Evolutionary conservation across 2,329 filamentous ascomycete species (phyloP), one percentile per base, ranked within the genome.

Genomic region (Cladophialophora psammophila): DNA sequence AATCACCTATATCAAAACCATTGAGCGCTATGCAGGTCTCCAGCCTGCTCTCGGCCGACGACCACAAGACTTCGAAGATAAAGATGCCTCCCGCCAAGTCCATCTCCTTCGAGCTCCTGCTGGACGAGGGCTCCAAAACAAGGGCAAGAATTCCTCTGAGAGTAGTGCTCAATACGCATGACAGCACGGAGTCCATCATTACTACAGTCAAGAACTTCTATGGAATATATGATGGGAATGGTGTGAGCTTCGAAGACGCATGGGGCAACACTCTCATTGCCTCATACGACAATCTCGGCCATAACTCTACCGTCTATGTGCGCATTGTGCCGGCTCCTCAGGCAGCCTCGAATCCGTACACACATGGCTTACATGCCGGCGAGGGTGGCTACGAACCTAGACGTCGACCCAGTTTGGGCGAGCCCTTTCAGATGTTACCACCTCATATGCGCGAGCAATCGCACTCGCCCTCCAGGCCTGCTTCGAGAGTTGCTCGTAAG

Each of bases 131-230:
- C 67, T 85, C 85, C 68, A 85, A 86, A 72, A 81, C 84, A 68
- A 82, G 84, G 76, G 87, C 87, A 73, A 84, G 88, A 68, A 85
- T 90, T 60, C 88, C 88, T 12, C 88, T 90, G 85, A 82, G 87
- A 72, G 87, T 90, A 53, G 91, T 96, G 76, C 97, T 99, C 73
- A 97, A 91, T 76, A 92, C 92, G 55, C 94, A 98, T 80, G 95
- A 99, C 83, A 94, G 92, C 60, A 98, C 94, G 26, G 94, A 98
- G 77, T 97, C 94, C 40, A 99, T 99, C 81, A 92, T 98, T 71
- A 95, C 93, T 13, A 98, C 95, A 1, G 94, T 98, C 76, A 98
- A 97, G 86, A 98, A 97, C 84, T 98, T 98, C 82, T 98, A 97
- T 78, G 95, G 95, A 68, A 86, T 99, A 72, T 97, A 97, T 78